A percentile compares a stretch with the other conserved stretches of the same genome.
phyloP scores from a whole-genome alignment of 805 yeast genomes.

The Cyberlindnera bimundalis region DNA sequence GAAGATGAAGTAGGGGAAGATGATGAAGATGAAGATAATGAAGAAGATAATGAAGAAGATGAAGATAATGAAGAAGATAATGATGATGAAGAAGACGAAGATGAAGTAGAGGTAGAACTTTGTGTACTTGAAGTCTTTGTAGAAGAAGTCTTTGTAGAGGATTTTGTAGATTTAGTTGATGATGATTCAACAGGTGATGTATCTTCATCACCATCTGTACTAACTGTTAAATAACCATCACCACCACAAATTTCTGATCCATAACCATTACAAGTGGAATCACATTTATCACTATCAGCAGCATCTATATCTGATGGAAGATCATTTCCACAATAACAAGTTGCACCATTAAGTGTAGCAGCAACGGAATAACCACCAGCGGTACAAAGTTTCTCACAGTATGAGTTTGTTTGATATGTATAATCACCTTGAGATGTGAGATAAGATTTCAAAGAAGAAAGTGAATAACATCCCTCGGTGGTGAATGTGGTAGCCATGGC shows the following conservation, averaged over 20 bases:
- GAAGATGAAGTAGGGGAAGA: neutral
- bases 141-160: constrained; percentile 12
- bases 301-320: constrained; percentile 33
- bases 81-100: neutral
- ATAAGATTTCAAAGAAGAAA: constrained; percentile 24
- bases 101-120: too few species aligned
- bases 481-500: constrained; percentile 1
- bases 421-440: constrained; percentile 42
- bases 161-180: constrained; percentile 12
- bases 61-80: constrained; percentile 16
- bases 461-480: constrained; percentile 35
- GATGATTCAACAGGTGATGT: constrained; percentile 18
- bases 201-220: constrained; percentile 31
- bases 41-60: constrained; percentile 12
- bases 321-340: constrained; percentile 66
- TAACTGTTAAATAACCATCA: constrained; percentile 43
- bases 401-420: constrained; percentile 55
- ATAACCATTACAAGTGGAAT: constrained; percentile 56
- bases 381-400: constrained; percentile 53
- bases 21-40: constrained; percentile 10
- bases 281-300: constrained; percentile 37
- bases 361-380: constrained; percentile 40
- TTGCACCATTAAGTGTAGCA: constrained; percentile 50
- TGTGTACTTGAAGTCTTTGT: too few species aligned
- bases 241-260: constrained; percentile 65